Conservation (phyloP, 1,139 yeast genomes). For the Blastobotrys ciferrii region DNA sequence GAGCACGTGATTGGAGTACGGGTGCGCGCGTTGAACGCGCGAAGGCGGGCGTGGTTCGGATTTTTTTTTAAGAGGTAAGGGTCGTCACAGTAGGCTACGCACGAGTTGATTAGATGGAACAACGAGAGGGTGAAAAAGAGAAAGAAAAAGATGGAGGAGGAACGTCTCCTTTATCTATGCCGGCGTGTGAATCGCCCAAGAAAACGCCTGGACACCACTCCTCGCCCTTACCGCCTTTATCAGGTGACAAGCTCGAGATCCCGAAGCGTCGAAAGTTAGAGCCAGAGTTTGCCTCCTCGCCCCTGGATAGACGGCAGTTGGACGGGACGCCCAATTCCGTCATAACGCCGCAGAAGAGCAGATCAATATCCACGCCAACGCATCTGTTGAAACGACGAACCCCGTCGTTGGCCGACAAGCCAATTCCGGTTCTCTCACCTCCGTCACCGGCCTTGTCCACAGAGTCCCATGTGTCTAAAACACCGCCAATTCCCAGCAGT, state of each 20-base stretch:
- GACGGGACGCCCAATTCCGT: not conserved
- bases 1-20: too few relatives aligned
- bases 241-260: slow-evolving; percentile 24
- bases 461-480: slow-evolving; percentile 5
- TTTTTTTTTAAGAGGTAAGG: too few relatives aligned
- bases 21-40: too few relatives aligned
- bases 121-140: not conserved
- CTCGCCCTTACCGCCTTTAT: slow-evolving; percentile 27
- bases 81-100: not conserved
- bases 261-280: slow-evolving; percentile 30
- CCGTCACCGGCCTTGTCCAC: slow-evolving; percentile 20
- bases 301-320: slow-evolving; percentile 5
- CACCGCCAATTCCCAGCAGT: slow-evolving; percentile 1
- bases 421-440: slow-evolving; percentile 34
- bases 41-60: too few relatives aligned
- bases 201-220: slow-evolving; percentile 23
- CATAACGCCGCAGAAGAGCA: slow-evolving; percentile 30
- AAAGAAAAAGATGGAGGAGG: not conserved
- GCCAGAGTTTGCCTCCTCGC: slow-evolving; percentile 24
- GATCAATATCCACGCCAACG: slow-evolving; percentile 30
- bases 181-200: slow-evolving; percentile 25
- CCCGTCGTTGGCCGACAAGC: slow-evolving; percentile 33
- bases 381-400: slow-evolving; percentile 20
- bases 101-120: not conserved
- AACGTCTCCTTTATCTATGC: slow-evolving; percentile 11